phyloP scores from a whole-genome alignment of 2,329 filamentous ascomycete genomes.

The Aspergillus unguis region DNA sequence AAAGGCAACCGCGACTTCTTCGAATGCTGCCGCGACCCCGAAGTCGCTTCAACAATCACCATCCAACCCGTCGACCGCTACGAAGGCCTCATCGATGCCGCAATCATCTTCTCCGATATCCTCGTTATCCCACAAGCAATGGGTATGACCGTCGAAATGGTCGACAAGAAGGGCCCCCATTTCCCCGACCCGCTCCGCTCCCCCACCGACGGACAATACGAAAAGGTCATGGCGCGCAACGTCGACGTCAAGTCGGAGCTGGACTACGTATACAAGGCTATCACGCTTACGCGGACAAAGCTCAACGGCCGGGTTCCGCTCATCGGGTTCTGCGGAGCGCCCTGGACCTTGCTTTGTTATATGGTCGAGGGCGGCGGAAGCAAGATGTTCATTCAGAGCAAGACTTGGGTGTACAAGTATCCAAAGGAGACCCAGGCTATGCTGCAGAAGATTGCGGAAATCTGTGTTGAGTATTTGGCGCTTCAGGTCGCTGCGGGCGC shows the following conservation, averaged over 20 bases:
- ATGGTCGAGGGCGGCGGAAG: constrained; percentile 98
- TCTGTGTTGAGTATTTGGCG: constrained; percentile 92
- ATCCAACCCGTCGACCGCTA: constrained; percentile 93
- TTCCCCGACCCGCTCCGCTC: constrained; percentile 80
- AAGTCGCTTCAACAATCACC: constrained; percentile 89
- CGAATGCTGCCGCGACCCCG: constrained; percentile 89
- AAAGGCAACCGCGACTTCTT: constrained; percentile 94
- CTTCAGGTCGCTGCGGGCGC: constrained; percentile 90
- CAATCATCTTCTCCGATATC: constrained; percentile 99
- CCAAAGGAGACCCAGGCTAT: constrained; percentile 74
- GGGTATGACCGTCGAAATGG: constrained; percentile 98
- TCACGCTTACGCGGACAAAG: constrained; percentile 86
- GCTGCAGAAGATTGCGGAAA: constrained; percentile 84
- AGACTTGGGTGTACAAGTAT: constrained; percentile 96
- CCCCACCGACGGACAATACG: constrained; percentile 80
- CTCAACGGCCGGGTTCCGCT: constrained; percentile 82
- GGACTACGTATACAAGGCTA: constrained; percentile 93
- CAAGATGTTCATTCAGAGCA: constrained; percentile 89
- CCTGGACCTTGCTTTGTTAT: constrained; percentile 96
- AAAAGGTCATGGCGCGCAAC: constrained; percentile 67
- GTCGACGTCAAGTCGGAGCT: constrained; percentile 84
- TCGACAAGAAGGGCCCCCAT: constrained; percentile 93
- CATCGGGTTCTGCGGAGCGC: constrained; percentile 94
- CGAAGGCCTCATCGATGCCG: constrained; percentile 84
- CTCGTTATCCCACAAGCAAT: constrained; percentile 96